Evolutionary conservation across 2,329 filamentous ascomycete species (phyloP), one percentile per base, ranked within the genome.

Genomic region (Huntiella moniliformis): DNA sequence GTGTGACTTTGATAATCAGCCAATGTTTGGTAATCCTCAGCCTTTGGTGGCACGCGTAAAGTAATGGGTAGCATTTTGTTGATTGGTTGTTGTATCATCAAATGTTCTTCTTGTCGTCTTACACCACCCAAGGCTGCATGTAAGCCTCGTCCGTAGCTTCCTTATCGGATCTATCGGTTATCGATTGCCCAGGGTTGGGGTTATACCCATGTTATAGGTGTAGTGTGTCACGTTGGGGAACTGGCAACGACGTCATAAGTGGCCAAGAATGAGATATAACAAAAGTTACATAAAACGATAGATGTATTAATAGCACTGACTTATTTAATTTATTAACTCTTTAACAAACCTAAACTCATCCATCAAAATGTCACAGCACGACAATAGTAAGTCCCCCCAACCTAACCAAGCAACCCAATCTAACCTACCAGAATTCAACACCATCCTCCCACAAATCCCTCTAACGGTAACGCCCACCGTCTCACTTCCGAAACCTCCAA

Each of bases 401-500:
- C 34, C 5, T 16, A 36, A 36, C 1, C 34, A 36, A 36, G 5
- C 6, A 17, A 18, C n/a, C 15, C 6, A 16, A 33, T 7, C 40
- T 13, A 8, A 34, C 12, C 10, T 36, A 6, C 10, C 51, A 85
- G 81, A 73, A 53, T 77, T 85, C 12, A 86, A 95, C 63, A 83
- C 81, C 12, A 75, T 95, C 52, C 77, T 98, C 40, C 82, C 87
- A 53, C 91, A 98, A 64, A 77, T 96, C 36, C 86, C 91, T 28
- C 67, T 98, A 46, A 92, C 86, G 42, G 86, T 96, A 38, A 95
- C 88, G 3, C 91, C 91, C 18, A 95, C 95, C 66, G 76, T 96
- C 55, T 82, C 80, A 50, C 79, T 98, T 31, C 91, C 91, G 8
- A 80, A 83, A 28, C 81, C 88, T 18, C 82, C 87, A 15, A 94